Evolutionary conservation across 1,284 basidiomycete genomes (phyloP).

Genomic region (Heliocybe sulcata): DNA sequence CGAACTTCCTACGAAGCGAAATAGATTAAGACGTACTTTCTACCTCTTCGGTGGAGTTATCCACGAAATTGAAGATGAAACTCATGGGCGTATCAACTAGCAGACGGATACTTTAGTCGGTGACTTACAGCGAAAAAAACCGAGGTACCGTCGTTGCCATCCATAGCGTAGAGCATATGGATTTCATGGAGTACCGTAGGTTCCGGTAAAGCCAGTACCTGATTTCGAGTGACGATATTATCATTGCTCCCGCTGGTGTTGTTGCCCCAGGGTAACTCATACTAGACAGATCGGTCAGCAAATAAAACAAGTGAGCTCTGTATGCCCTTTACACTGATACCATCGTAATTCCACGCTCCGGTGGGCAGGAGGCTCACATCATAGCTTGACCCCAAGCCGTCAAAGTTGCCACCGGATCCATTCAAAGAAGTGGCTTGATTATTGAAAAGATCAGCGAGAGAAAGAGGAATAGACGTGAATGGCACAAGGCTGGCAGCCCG

Average conservation of each 20-base stretch:
- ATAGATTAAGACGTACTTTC: not conserved
- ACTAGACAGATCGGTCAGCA: not conserved
- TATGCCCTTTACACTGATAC: not conserved
- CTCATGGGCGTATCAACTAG: not conserved
- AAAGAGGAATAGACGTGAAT: not conserved
- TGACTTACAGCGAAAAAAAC: not conserved
- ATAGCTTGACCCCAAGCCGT: not conserved
- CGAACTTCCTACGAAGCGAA: not conserved
- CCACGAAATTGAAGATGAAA: not conserved
- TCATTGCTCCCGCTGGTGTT: not conserved
- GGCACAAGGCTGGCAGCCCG: not conserved
- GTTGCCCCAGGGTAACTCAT: conserved; percentile 1
- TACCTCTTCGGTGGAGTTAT: not conserved
- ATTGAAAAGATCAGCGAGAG: conserved; percentile 1
- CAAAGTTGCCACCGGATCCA: not conserved
- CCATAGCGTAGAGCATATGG: conserved; percentile 1
- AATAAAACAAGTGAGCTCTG: not conserved
- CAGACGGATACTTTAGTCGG: not conserved
- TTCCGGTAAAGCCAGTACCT: not conserved
- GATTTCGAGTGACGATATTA: conserved; percentile 1
- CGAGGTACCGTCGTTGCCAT: not conserved
- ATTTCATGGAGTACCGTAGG: not conserved
- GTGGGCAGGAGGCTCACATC: not conserved
- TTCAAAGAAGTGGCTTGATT: conserved; percentile 1
- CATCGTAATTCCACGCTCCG: conserved; percentile 1